phyloP scores from a whole-genome alignment of 2,329 filamentous ascomycete species.

The Xylaria sp. region DNA sequence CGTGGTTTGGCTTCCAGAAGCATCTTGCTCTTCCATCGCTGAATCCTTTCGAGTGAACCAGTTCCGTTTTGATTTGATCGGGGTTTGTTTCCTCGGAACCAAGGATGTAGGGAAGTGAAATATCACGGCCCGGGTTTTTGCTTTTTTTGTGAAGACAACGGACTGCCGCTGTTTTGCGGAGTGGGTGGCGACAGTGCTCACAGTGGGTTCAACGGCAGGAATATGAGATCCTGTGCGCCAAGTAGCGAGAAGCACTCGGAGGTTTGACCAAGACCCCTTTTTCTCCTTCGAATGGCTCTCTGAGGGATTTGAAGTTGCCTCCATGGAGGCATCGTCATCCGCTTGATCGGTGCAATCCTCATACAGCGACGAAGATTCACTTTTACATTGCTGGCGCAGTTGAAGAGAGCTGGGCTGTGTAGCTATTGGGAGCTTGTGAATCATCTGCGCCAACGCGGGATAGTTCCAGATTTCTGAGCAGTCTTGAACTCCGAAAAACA shows the following conservation, averaged over 20 bases:
- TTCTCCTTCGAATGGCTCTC: constrained; percentile 8
- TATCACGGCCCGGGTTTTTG: background rate
- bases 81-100: background rate
- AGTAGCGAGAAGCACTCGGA: constrained; percentile 9
- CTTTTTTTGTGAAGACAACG: background rate
- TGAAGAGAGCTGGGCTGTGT: constrained; percentile 16
- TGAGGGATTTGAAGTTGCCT: background rate
- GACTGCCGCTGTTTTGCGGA: background rate
- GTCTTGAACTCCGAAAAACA: constrained; percentile 12
- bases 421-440: constrained; percentile 16
- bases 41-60: background rate
- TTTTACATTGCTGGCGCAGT: constrained; percentile 9
- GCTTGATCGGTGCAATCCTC: background rate
- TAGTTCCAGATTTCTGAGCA: constrained; percentile 1
- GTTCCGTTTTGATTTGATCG: background rate
- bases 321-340: constrained; percentile 2
- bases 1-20: background rate
- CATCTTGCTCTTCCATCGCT: background rate
- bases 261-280: constrained; percentile 17
- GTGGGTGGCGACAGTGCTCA: background rate
- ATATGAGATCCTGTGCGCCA: background rate
- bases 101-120: background rate
- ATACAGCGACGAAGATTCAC: background rate
- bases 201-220: background rate
- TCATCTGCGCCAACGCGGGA: constrained; percentile 4